Base-by-base conservation (phyloP, 176 grass and related monocot species). In the Saccharum officinarum region DNA sequence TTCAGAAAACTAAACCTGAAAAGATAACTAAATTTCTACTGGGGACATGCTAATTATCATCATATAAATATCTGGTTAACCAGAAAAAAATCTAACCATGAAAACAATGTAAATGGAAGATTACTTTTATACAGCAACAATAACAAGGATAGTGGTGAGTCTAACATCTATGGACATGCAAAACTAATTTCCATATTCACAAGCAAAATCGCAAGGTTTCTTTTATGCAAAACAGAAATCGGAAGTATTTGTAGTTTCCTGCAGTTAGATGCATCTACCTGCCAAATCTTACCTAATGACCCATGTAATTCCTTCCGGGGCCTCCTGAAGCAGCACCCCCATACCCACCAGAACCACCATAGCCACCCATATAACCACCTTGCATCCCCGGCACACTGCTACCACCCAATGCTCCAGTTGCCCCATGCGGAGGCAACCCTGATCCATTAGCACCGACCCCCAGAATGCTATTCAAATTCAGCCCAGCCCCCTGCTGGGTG, bases 231-330 rank as follows among this genome's bases (percentile, higher is more conserved):
- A 90, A 67, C 7, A 78, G 26, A 82, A 8, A 78, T 82, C 34
- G 82, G 13, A 87, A 81, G 42, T 49, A 81, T 45, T 16, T 81
- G 37, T 78, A 68, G 16, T 40, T 73, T 79, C 46, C 37, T 41
- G 72, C 8, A 78, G 63, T 57, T 67, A 80, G 34, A 23, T 40
- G 67, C 34, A 67, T 42, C 30, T 45, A 86, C 84, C 86, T 82
- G 70, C 77, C 67, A 40, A 72, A 83, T 78, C 86, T 94, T 94
- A 97, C 90, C 94, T 99, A 99, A 79, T 86, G 94, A 47, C 97
- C 94, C 88, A 92, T 91, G 90, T 99, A 99, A 85, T 93, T 93
- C 90, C 97, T 91, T 65, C 94, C 90, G n/a, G 90, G 70, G 1
- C 97, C 97, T 86, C 87, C 93, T 62, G 89, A 84, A 2, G 81